Evolutionary conservation across 2,329 filamentous ascomycete genomes (phyloP).

Genomic region (Colletotrichum sp.): DNA sequence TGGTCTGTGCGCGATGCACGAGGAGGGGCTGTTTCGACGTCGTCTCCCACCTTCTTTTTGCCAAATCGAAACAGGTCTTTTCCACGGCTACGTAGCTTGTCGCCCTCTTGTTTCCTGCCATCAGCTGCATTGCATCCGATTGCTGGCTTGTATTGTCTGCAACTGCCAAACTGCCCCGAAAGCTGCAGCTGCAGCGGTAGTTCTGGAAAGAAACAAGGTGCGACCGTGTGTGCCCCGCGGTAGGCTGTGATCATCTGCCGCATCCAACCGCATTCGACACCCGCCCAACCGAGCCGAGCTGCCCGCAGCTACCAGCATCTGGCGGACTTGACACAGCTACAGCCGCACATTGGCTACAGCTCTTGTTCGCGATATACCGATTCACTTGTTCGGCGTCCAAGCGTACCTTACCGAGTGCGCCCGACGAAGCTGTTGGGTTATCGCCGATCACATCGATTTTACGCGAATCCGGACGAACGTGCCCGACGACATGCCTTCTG

Average conservation of each 20-base stretch:
- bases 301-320: not conserved
- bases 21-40: constrained; percentile 18
- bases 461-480: not conserved
- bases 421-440: not conserved
- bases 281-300: not conserved
- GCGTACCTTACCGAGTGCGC: not conserved
- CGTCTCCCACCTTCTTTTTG: constrained; percentile 7
- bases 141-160: not conserved
- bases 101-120: not conserved
- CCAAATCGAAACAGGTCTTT: not conserved
- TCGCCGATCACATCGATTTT: not conserved
- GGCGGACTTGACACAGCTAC: not conserved
- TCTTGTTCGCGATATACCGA: not conserved
- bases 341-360: not conserved
- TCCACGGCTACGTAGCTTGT: not conserved
- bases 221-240: not conserved
- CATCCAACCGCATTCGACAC: not conserved
- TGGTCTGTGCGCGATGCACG: constrained; percentile 3
- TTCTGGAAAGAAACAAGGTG: not conserved
- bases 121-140: constrained; percentile 1
- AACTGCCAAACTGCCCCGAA: not conserved
- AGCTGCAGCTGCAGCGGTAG: not conserved
- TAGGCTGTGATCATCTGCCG: not conserved
- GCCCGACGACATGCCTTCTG: constrained; percentile 36
- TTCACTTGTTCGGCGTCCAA: not conserved